A percentile compares a stretch with the other conserved stretches of the same genome.
These are phyloP conservation scores for Spathaspora arborariae DNA, from an alignment of 805 yeast genomes.

Conservation along the genomic window DNA sequence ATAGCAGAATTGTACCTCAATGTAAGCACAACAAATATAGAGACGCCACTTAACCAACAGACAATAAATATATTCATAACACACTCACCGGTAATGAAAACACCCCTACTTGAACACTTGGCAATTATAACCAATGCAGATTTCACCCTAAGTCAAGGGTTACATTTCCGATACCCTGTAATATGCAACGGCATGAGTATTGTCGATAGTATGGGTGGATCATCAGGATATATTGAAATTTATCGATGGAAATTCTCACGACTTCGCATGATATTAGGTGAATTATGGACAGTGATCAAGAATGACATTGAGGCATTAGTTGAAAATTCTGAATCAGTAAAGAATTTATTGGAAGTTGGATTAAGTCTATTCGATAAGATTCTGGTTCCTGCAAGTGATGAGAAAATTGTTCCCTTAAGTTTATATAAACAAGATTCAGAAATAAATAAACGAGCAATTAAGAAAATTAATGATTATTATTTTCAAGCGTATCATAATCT, in stretches of 20 bases:
- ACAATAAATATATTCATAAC: conserved; percentile 61
- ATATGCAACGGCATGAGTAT: conserved; percentile 65
- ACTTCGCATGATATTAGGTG: conserved; percentile 57
- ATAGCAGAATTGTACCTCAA: conserved; percentile 54
- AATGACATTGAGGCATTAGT: conserved; percentile 38
- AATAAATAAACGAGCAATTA: conserved; percentile 36
- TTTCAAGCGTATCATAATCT: conserved; percentile 64
- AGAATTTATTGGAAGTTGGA: conserved; percentile 50
- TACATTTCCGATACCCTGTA: conserved; percentile 68
- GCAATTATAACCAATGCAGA: conserved; percentile 67
- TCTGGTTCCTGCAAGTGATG: conserved; percentile 44
- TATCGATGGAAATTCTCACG: conserved; percentile 61
- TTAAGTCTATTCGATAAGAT: conserved; percentile 60
- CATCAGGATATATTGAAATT: conserved; percentile 45
- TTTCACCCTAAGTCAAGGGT: conserved; percentile 66
- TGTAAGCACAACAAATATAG: conserved; percentile 7
- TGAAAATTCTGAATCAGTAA: conserved; percentile 18
- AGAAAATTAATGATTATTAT: conserved; percentile 56
- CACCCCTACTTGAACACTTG: conserved; percentile 64
- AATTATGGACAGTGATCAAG: conserved; percentile 59
- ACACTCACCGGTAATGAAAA: conserved; percentile 69
- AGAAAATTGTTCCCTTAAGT: conserved; percentile 41
- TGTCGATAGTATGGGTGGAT: conserved; percentile 47
- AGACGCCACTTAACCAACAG: conserved; percentile 29
- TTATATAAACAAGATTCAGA: conserved; percentile 15